A percentile compares a stretch with the other conserved stretches of the same genome.
Conservation (phyloP, 2,329 filamentous ascomycete species). For the Colletotrichum kahawae region DNA sequence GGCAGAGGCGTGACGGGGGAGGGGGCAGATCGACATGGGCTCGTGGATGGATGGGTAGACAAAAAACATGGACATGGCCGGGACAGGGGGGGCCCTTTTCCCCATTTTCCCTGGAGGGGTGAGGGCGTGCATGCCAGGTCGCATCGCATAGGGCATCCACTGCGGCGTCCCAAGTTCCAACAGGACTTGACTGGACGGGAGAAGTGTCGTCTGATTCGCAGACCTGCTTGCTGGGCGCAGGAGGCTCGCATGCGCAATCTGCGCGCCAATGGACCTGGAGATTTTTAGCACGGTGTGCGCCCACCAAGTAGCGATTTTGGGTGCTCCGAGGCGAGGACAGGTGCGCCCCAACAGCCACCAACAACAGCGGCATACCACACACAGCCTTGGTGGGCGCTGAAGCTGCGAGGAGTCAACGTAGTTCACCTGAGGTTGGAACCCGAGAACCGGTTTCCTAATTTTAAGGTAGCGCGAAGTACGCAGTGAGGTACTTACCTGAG, state of each 20-base stretch:
- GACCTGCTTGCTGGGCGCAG: background rate
- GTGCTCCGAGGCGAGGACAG: background rate
- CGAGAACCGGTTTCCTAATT: background rate
- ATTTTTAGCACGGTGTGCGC: background rate
- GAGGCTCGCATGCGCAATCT: slow-evolving; percentile 9
- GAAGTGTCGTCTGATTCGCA: slow-evolving; percentile 8
- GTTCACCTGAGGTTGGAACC: background rate
- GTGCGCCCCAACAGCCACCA: background rate
- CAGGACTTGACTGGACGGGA: background rate
- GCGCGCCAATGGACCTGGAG: background rate
- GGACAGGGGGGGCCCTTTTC: background rate
- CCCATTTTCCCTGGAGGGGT: background rate
- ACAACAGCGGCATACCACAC: background rate
- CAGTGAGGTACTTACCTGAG: background rate
- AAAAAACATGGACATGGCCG: background rate
- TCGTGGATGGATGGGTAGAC: background rate
- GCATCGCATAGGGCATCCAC: background rate
- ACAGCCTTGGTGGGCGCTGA: background rate
- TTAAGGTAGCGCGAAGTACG: background rate
- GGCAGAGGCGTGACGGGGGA: background rate
- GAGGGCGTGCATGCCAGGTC: slow-evolving; percentile 10
- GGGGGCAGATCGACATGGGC: background rate
- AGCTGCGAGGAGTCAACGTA: background rate
- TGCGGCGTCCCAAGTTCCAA: slow-evolving; percentile 14
- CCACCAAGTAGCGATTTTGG: background rate